A percentile compares a stretch with the other conserved stretches of the same genome.
These are phyloP conservation scores for Lentinula boryana DNA, from an alignment of 768 basidiomycete species.

Conservation along the genomic window DNA sequence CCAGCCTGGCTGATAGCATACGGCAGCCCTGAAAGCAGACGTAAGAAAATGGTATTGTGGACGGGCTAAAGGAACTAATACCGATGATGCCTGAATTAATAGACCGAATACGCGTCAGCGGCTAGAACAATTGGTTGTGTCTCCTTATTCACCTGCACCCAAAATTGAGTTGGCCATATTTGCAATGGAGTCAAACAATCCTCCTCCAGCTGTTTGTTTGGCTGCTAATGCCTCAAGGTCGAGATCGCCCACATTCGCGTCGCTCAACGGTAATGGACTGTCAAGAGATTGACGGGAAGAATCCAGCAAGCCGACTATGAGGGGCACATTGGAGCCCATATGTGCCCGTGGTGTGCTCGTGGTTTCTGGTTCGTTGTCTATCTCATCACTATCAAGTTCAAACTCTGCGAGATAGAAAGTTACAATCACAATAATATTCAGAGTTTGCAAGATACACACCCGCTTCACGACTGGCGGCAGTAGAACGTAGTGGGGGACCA, in stretches of 20 bases:
- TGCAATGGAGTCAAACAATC: slow-evolving; percentile 73
- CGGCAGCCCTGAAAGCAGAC: slow-evolving; percentile 60
- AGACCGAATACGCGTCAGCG: slow-evolving; percentile 10
- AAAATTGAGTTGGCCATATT: slow-evolving; percentile 97
- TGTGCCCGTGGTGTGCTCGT: slow-evolving; percentile 25
- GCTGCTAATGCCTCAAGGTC: slow-evolving; percentile 71
- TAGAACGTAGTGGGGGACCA: slow-evolving; percentile 65
- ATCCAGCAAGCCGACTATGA: slow-evolving; percentile 77
- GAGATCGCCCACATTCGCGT: slow-evolving; percentile 30
- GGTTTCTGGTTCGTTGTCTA: slow-evolving; percentile 45
- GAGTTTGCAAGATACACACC: slow-evolving; percentile 49
- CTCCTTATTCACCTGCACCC: slow-evolving; percentile 64
- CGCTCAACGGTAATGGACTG: slow-evolving; percentile 41
- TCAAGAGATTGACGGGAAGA: slow-evolving; percentile 57
- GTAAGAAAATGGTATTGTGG: slow-evolving; percentile 8
- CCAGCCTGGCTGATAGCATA: slow-evolving; percentile 95
- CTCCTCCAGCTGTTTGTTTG: slow-evolving; percentile 63
- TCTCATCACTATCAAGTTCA: slow-evolving; percentile 79
- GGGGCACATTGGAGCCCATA: slow-evolving; percentile 57
- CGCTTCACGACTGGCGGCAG: slow-evolving; percentile 69
- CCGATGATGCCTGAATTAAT: slow-evolving; percentile 61
- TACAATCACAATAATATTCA: slow-evolving; percentile 2
- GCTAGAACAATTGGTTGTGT: not conserved
- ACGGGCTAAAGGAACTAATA: slow-evolving; percentile 22
- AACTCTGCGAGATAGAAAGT: slow-evolving; percentile 47